Evolutionary conservation across 202 grass and related monocot species (phyloP), one percentile per base, ranked within the genome.

Genomic region (Saccharum hybrid): DNA sequence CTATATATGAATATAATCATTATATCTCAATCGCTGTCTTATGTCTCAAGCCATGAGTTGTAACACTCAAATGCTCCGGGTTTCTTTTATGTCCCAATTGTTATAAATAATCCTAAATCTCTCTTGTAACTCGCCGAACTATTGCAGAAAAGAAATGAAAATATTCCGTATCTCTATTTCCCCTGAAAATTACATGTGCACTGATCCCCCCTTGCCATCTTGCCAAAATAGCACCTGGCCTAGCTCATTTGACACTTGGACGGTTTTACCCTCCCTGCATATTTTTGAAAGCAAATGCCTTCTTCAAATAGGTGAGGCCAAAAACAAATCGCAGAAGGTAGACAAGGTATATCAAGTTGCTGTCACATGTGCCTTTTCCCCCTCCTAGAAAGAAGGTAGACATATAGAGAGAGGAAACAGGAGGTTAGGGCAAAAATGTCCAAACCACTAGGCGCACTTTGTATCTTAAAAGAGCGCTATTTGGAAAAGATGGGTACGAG

Each of bases 21-120:
- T 40, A 45, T 77, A 7, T 45, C 21, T 71, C 70, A 82, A 69
- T 62, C 63, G 68, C 14, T 81, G 30, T 7, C 45, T 64, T 87
- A 40, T 22, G 64, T 49, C 65, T 71, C 51, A 64, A 71, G 21
- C 40, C 65, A 87, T 42, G 54, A 56, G 41, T 46, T 28, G 26
- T 28, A 28, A 28, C 26, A 76, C 82, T 75, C 22, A 6, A 51
- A n/a, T 30, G 7, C 23, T 78, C 14, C 15, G 8, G 12, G 14
- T 22, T 22, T 79, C 6, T 63, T 21, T 63, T 13, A 72, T 12
- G 4, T 45, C 68, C 11, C 48, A 77, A 77, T 62, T 77, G 14
- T 30, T 18, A 77, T 30, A 8, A 77, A 40, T 43, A 36, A 54
- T 75, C 0, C 21, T 66, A 22, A 75, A 68, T 40, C 3, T 39